Evolutionary conservation across 768 basidiomycete genomes (phyloP), one percentile per base, ranked within the genome.

Genomic region (Nidularia pulvinata): DNA sequence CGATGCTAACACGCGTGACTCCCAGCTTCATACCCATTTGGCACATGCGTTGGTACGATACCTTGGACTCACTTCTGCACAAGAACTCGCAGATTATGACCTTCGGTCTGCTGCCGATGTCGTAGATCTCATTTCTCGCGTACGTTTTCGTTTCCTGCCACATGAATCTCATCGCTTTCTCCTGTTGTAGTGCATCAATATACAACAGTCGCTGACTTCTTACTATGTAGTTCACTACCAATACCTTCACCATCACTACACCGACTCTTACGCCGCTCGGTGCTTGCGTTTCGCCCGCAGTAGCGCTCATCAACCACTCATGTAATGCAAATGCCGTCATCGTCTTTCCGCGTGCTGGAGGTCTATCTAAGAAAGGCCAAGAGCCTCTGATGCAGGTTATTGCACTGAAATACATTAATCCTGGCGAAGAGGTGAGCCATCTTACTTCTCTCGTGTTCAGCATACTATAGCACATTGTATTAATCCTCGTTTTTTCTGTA

Each of bases 301-400:
- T 88, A 4, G 95, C 95, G 0, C 74, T 97, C 9, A 80, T 90
- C 53, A 97, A 97, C 63, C 95, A 98, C 63, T 90, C 89, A 0
- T 95, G 94, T 63, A 78, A 83, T 19, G 92, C 93, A 0, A 95
- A 97, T 63, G 93, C 89, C 0, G 91, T 88, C 33, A 81, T 95
- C n/a, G 91, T 98, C 3, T 98, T 96, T 63, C 95, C 95, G 48
- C 76, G 83, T 4, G 65, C 77, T 3, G 65, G 75, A 4, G 65
- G 62, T 10, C 56, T 65, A 11, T 59, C 69, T 1, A 54, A 61
- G 0, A 61, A 53, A 16, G 59, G 60, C 0, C 68, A 77, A 30
- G 87, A 88, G 62, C 84, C 89, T 0, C 55, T 82, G 32, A 79
- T 94, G 83, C 81, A 89, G 36, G 77, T 97, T 9, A 69, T 95